Base-by-base conservation (phyloP, 2,329 filamentous ascomycete species). In the Microdochium nivale region DNA sequence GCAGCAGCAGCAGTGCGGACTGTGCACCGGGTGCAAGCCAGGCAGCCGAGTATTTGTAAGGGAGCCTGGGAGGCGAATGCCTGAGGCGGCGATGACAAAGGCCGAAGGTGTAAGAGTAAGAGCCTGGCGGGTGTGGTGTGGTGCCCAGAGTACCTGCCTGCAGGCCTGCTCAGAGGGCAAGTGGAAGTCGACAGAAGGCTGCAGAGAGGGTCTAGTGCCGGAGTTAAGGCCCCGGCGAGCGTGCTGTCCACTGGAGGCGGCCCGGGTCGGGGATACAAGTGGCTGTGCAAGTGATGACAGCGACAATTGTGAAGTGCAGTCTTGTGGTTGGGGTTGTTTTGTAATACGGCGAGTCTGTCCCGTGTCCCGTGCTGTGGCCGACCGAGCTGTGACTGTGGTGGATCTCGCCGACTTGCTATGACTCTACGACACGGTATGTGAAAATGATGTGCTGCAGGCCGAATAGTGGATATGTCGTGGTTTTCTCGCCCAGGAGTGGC, bases 11-110 rank as follows among this genome's bases (percentile, higher is more conserved):
- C 21, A 19, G 14, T 4, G 19, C 7, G 9, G 9, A 19, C 19
- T 21, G 19, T 44, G n/a, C 14, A 16, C 19, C 16, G 7, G 19
- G 21, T 24, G 14, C 40, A 44, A 19, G 14, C 40, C 19, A 44
- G 40, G 40, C 40, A 44, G 21, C 40, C 40, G 40, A 44, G 40
- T 44, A 44, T 44, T 44, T 44, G 40, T 44, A 44, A 44, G 40
- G 40, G 40, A 44, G 40, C 40, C 40, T 44, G 40, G 40, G 40
- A 44, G 40, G 40, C 40, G 40, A 44, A 44, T 23, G 40, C n/a
- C 40, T 44, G 40, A 44, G 40, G 40, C 40, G 40, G 40, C 40
- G 40, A 44, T 44, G 40, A 44, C 40, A 44, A 44, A 44, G 40
- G 40, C 13, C 10, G 16, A 30, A 7, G 40, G 10, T 23, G 40